Evolutionary conservation across 208 protist genomes (phyloP), one percentile per base, ranked within the genome.

Genomic region (Crithidia sp.): DNA sequence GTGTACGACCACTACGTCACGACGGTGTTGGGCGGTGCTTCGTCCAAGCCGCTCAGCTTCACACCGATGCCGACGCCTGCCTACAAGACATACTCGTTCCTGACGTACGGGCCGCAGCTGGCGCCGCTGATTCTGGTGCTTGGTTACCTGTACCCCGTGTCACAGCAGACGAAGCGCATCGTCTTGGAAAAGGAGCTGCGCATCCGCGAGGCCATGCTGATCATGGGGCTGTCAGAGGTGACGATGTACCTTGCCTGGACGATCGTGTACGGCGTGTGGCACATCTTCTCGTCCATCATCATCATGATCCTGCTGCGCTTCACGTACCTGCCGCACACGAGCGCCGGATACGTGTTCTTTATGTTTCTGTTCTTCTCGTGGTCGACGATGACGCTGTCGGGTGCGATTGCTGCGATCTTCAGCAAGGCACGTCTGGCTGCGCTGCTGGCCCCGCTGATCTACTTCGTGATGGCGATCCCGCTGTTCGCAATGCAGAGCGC

Each of bases 131-230:
- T 94, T 44, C 40, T 94, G 49, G 88, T 91, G n/a, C 66, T 93
- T 10, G 79, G 74, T 47, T 95, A 82, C 76, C 82, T 95, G 39
- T 91, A 91, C 75, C 83, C 85, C 12, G 77, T 95, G 6, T 83
- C 82, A 5, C 86, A 88, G 76, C 68, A 82, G 68, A 88, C 86
- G 19, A 91, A 87, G 70, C 84, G 84, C 5, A 79, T 95, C 53
- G 90, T 95, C 37, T 37, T 88, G 43, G 88, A 95, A 61, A 95
- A 95, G 74, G 91, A 95, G 71, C 64, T 92, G 57, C 86, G 85
- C 45, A 79, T 95, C 12, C 83, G 87, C 36, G 85, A 95, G 68
- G 82, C 85, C 14, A 85, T 94, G 82, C 76, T 90, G 36, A 93
- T 95, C 70, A 95, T 95, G 91, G 91, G 91, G 2, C 79, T 96